These are phyloP conservation scores for Phaffia tasmanica DNA, from an alignment of 768 basidiomycete genomes.

Conservation along the genomic window DNA sequence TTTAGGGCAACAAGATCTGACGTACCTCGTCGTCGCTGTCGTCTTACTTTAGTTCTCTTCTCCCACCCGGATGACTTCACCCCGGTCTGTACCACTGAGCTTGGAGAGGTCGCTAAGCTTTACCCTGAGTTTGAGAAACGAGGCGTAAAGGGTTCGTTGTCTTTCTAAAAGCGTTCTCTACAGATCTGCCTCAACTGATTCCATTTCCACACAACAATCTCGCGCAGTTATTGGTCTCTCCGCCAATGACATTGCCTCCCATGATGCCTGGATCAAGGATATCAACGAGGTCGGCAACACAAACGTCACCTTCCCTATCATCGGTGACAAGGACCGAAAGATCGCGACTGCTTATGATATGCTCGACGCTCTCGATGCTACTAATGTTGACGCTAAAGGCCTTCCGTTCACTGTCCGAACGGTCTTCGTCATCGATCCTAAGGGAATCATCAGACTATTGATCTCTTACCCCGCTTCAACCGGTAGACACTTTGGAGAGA, in stretches of 20 bases:
- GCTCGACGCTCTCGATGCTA: constrained; percentile 89
- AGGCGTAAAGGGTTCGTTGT: constrained; percentile 64
- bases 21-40: constrained; percentile 42
- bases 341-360: constrained; percentile 79
- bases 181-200: not conserved
- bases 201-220: not conserved
- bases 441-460: constrained; percentile 82
- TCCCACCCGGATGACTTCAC: constrained; percentile 62
- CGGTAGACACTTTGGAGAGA: constrained; percentile 80
- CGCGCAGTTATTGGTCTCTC: constrained; percentile 50
- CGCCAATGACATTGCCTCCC: constrained; percentile 75
- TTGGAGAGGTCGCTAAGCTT: constrained; percentile 86
- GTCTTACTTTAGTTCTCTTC: constrained; percentile 79
- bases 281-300: constrained; percentile 45
- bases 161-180: not conserved
- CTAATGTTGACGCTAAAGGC: constrained; percentile 53
- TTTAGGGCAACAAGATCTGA: not conserved
- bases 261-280: constrained; percentile 74
- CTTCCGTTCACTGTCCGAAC: constrained; percentile 97
- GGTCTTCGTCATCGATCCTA: constrained; percentile 95
- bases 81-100: constrained; percentile 60
- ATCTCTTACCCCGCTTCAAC: constrained; percentile 75
- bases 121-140: constrained; percentile 72
- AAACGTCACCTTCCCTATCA: constrained; percentile 64
- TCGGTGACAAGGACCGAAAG: constrained; percentile 79